Percentiles rank a stretch among this genome's conserved stretches.
phyloP scores from a whole-genome alignment of 345 rosid genomes.

The Syzygium oleosum region DNA sequence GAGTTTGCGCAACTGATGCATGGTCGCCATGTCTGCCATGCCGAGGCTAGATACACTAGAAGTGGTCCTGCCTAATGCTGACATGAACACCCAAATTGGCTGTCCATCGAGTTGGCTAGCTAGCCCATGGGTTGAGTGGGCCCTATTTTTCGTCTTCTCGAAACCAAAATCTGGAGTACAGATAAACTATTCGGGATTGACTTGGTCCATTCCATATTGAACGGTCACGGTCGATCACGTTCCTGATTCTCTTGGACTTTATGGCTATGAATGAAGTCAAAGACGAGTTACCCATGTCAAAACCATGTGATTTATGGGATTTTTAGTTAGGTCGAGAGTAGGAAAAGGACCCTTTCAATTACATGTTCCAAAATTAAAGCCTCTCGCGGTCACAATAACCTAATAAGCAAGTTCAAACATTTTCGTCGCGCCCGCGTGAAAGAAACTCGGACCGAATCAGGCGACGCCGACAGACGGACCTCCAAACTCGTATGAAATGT shows the following conservation, averaged over 20 bases:
- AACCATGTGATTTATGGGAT: neutral
- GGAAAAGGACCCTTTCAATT: neutral
- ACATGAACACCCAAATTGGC: neutral
- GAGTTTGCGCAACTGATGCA: neutral
- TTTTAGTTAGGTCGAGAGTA: neutral
- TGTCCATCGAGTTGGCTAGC: neutral
- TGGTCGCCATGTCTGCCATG: neutral
- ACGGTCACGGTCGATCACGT: neutral
- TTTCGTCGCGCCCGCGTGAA: accelerated
- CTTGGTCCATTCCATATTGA: neutral
- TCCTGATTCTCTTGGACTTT: neutral
- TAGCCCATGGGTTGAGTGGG: neutral
- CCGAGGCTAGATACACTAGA: neutral
- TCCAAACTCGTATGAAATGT: neutral
- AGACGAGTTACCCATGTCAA: neutral
- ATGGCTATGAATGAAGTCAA: neutral
- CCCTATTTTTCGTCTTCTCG: neutral
- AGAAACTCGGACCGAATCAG: neutral
- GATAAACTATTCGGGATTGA: neutral
- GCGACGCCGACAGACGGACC: neutral
- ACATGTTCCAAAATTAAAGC: neutral
- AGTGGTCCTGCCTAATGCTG: neutral
- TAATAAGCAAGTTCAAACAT: neutral
- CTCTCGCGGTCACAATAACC: neutral
- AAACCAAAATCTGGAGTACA: neutral